Evolutionary conservation across 805 yeast genomes (phyloP).

Genomic region (Komagataella phaffii): DNA sequence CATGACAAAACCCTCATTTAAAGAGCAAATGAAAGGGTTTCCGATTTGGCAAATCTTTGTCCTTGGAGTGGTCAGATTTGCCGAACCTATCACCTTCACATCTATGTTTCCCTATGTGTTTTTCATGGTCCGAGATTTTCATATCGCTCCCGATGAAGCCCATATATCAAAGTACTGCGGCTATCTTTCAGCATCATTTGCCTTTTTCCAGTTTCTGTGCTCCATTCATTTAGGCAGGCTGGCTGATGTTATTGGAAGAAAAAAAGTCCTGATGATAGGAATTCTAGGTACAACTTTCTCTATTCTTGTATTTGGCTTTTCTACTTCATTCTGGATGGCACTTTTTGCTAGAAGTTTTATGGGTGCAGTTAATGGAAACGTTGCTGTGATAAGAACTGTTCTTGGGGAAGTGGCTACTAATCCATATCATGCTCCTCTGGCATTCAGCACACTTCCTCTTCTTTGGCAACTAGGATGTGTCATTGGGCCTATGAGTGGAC

Average conservation of each 20-base stretch:
- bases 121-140: constrained; percentile 49
- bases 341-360: constrained; percentile 35
- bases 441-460: constrained; percentile 48
- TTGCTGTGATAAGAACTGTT: constrained; percentile 48
- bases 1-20: constrained; percentile 13
- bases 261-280: constrained; percentile 37
- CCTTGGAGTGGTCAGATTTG: constrained; percentile 32
- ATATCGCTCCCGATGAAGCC: constrained; percentile 33
- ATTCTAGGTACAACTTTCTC: constrained; percentile 36
- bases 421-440: constrained; percentile 45
- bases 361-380: constrained; percentile 52
- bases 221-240: constrained; percentile 49
- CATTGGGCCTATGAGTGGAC: constrained; percentile 43
- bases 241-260: constrained; percentile 43
- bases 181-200: constrained; percentile 47
- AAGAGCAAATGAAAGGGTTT: constrained; percentile 40
- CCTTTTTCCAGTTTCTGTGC: constrained; percentile 43
- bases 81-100: constrained; percentile 54
- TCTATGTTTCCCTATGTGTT: constrained; percentile 52
- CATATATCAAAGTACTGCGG: constrained; percentile 50
- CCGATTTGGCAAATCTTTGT: constrained; percentile 36
- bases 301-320: constrained; percentile 37
- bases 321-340: constrained; percentile 37
- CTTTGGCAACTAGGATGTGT: constrained; percentile 49
- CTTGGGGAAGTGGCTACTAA: constrained; percentile 49